Evolutionary conservation across 768 basidiomycete species (phyloP), one percentile per base, ranked within the genome.

Genomic region (Mycena alexandri): DNA sequence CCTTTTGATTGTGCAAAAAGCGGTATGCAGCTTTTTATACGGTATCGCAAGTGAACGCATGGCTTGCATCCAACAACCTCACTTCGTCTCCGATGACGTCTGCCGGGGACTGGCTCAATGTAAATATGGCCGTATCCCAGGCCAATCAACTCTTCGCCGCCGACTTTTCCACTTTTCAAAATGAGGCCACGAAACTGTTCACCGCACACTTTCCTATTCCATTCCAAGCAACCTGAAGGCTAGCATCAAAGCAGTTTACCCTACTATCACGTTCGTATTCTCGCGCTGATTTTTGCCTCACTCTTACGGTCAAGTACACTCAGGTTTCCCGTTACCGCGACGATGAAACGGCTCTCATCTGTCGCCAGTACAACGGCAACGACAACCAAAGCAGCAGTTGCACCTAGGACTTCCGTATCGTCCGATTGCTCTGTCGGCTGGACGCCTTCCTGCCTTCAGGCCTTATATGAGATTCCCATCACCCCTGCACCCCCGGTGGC

Each of bases 31-130:
- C n/a, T n/a, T n/a, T n/a, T n/a, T n/a, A n/a, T n/a, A n/a, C n/a
- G n/a, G n/a, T n/a, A n/a, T n/a, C n/a, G n/a, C n/a, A n/a, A n/a
- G 48, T 61, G 1, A 24, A 50, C 11, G 36, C 47, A 0, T 61
- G 59, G 59, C 59, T 61, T n/a, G 10, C 36, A 2, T 50, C 48
- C 7, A 13, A 61, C 14, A 42, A 51, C n/a, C 47, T 61, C 24
- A 33, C 41, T 2, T 22, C 59, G 13, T 41, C 47, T 1, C n/a
- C 36, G 3, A 13, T 51, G 11, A 29, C 50, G 8, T 9, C 47
- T 22, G 33, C 34, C n/a, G 48, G 48, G 13, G 50, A 50, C 47
- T 60, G 58, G 58, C 34, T 60, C 13, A n/a, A 19, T 2, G 47
- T 61, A 21, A 24, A 50, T 17, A 41, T 42, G 47, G 22, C 59